A percentile compares a stretch with the other conserved stretches of the same genome.
Evolutionary conservation across 2,329 filamentous ascomycete species (phyloP).

Genomic region (Microdochium nivale): DNA sequence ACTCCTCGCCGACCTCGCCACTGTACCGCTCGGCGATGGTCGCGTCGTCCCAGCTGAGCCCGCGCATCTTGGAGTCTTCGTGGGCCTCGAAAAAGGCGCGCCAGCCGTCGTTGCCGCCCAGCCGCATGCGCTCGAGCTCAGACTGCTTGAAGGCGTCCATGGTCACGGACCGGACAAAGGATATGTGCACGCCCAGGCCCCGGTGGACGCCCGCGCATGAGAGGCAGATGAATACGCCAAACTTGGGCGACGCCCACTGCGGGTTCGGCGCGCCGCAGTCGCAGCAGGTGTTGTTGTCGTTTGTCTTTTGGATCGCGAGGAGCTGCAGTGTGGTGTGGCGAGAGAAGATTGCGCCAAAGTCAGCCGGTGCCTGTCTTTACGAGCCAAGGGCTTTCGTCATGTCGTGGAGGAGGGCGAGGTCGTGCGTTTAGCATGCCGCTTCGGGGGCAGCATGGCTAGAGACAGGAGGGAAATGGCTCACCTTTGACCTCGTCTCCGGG

Average conservation of each 20-base stretch:
- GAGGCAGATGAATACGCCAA: conserved; percentile 97
- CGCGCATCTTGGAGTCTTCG: conserved; percentile 55
- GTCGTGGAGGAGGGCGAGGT: not conserved
- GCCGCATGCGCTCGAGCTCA: conserved; percentile 89
- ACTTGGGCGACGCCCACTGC: conserved; percentile 97
- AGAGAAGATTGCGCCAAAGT: conserved; percentile 4
- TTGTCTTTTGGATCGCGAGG: conserved; percentile 81
- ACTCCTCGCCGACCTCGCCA: conserved; percentile 86
- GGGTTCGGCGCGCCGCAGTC: conserved; percentile 93
- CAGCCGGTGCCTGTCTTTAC: conserved; percentile 3
- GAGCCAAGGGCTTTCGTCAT: conserved; percentile 1
- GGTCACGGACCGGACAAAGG: conserved; percentile 92
- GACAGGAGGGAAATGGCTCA: conserved; percentile 26
- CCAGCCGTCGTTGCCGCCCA: conserved; percentile 85
- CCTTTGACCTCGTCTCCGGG: conserved; percentile 93
- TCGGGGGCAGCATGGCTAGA: not conserved
- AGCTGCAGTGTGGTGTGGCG: conserved; percentile 45
- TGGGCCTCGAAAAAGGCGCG: conserved; percentile 77
- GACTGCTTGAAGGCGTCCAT: conserved; percentile 97
- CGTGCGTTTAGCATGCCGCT: not conserved
- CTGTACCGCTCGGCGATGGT: conserved; percentile 88
- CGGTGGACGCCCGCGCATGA: conserved; percentile 92
- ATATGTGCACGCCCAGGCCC: conserved; percentile 93
- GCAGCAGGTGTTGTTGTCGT: conserved; percentile 83
- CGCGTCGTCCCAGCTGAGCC: conserved; percentile 71